Evolutionary conservation across 2,329 filamentous ascomycete species (phyloP), one percentile per base, ranked within the genome.

Genomic region (Phialemonium atrogriseum): DNA sequence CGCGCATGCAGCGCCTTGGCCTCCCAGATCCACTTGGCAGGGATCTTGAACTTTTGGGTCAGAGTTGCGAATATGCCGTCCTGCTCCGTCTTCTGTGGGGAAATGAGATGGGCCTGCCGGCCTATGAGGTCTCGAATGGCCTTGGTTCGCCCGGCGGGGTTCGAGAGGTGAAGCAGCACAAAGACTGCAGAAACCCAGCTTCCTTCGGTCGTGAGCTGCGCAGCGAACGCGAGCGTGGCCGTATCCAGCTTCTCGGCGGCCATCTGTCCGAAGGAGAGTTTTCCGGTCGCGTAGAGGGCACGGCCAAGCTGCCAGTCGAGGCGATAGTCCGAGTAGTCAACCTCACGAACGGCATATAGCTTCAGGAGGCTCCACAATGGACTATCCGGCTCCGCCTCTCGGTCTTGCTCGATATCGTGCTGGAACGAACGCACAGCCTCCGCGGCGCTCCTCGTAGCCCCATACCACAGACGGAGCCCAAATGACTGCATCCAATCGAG

Each of bases 401-500:
- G 68, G 26, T 80, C 79, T 38, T 80, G 72, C 17, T 68, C 61
- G 27, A 96, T 65, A 46, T 94, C 87, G 33, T 78, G 65, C 38
- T 77, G 66, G 55, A 87, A 98, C 17, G 72, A 70, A 25, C 67
- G 58, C 5, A 98, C 79, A 3, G 88, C 88, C 27, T 68, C 64
- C 30, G 80, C 74, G 25, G 95, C 68, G 21, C 77, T 70, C 2
- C 39, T 26, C 2, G 13, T 26, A 21, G 27, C 29, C 5, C 32
- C 37, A 26, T 87, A 81, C 23, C 77, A 96, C 2, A 98, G 66
- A 25, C 88, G 78, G 30, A 98, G 68, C 9, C 85, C 89, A 55
- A 98, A 94, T 1, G 88, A 80, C 50, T 94, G 88, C 54, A 85
- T 80, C 91, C 91, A 98, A 52, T 93, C 84, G 21, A 98, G 67